Conservation (phyloP, 2,329 filamentous ascomycete species). For the Purpureocillium lavendulum region DNA sequence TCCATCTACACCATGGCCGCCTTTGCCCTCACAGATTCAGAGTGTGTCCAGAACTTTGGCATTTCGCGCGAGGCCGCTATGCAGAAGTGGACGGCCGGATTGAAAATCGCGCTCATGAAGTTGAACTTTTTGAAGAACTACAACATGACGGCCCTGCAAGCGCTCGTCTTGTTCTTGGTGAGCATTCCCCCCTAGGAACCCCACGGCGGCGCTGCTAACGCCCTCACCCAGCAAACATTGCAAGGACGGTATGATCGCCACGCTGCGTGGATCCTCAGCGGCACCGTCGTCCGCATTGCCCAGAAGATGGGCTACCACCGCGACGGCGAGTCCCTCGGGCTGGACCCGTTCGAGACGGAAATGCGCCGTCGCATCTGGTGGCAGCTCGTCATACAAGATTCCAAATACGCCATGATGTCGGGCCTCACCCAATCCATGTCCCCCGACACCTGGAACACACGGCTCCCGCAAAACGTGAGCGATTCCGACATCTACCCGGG, state of each 20-base stretch:
- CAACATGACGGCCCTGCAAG: conserved; percentile 50
- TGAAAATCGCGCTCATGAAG: conserved; percentile 39
- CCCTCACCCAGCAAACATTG: conserved; percentile 36
- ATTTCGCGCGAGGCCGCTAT: conserved; percentile 40
- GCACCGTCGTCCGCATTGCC: conserved; percentile 53
- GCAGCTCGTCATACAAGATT: conserved; percentile 52
- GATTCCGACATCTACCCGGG: conserved; percentile 49
- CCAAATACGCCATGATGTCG: conserved; percentile 47
- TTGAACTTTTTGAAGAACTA: conserved; percentile 51
- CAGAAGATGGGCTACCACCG: conserved; percentile 61
- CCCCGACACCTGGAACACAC: conserved; percentile 47
- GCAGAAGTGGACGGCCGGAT: conserved; percentile 42
- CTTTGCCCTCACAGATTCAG: conserved; percentile 44
- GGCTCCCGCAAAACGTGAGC: conserved; percentile 48
- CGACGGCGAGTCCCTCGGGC: conserved; percentile 46
- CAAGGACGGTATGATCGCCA: conserved; percentile 51
- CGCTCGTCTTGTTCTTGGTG: conserved; percentile 50
- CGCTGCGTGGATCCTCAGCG: conserved; percentile 52
- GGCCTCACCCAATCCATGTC: conserved; percentile 46
- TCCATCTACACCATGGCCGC: conserved; percentile 57
- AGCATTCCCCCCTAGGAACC: background rate
- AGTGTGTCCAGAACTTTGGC: conserved; percentile 46
- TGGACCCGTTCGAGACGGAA: conserved; percentile 56
- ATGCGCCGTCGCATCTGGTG: conserved; percentile 63
- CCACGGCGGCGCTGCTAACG: background rate